Conservation (phyloP, 176 grass and related monocot genomes). For the Dactylis glomerata region DNA sequence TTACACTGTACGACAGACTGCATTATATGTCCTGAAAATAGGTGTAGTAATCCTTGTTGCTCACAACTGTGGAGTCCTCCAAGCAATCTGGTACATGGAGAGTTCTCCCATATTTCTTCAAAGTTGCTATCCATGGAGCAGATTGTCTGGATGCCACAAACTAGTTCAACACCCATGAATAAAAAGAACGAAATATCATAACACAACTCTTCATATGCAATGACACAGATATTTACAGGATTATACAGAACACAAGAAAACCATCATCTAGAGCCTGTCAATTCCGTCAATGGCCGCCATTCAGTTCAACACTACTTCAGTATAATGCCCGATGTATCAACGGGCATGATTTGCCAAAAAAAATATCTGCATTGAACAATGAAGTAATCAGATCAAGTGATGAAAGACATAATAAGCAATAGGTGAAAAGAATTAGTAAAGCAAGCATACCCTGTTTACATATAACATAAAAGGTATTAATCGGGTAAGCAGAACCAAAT, state of each 20-base stretch:
- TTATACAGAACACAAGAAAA: slow-evolving; percentile 7
- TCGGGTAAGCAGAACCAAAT: background rate
- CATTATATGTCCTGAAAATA: background rate
- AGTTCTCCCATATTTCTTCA: background rate
- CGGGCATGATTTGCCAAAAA: background rate
- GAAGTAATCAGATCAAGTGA: background rate
- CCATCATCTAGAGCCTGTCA: background rate
- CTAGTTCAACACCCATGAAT: background rate
- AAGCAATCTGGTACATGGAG: background rate
- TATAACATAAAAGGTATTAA: background rate
- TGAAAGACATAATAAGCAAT: background rate
- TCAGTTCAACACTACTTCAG: background rate
- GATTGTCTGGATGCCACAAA: background rate
- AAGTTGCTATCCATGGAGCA: background rate
- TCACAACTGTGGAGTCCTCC: background rate
- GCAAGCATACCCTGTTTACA: background rate
- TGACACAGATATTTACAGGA: background rate
- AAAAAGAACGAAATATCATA: background rate
- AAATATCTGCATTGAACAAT: background rate
- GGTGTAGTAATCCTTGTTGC: background rate
- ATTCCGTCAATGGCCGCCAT: background rate
- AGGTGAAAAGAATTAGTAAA: background rate
- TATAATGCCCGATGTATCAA: background rate
- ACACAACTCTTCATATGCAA: background rate
- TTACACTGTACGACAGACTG: background rate